Evolutionary conservation across 805 yeast species (phyloP), one percentile per base, ranked within the genome.

Genomic region (Candida vaughaniae): DNA sequence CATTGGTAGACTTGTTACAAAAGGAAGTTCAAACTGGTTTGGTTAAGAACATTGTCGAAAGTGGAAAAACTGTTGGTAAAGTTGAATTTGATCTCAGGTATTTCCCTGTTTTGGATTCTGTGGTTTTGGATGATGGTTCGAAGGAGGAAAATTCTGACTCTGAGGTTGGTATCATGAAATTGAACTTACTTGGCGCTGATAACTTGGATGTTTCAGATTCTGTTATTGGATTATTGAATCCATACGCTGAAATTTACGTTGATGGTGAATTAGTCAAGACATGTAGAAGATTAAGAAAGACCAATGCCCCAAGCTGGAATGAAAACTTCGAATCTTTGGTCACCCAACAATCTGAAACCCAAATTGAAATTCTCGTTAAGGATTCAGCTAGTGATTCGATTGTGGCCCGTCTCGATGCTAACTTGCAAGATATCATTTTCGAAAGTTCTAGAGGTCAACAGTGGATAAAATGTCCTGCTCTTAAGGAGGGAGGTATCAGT

Each of bases 281-380:
- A 5, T 75, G 79, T 37, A 77, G 93, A 66, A 72, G 75, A 22
- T 66, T 84, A 54, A 80, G 77, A 51, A 73, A 77, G 52, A 71
- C 79, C 6, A 85, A 84, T 50, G 87, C 80, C 51, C 95, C 95
- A 12, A 64, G 80, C 9, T 85, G 85, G 80, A 80, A 78, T 41
- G 78, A 79, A 49, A 56, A 71, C 19, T 58, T 78, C 38, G 95
- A 85, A 58, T 54, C 76, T 4, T 67, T 85, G 47, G 62, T 85
- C 25, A 72, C 80, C 5, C 72, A 82, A 19, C 85, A 81, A 55
- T 69, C 81, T 1, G 62, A 60, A 22, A 73, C 89, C 12, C 64
- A 65, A 17, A 48, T 84, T 19, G 74, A 69, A 43, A 60, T 85
- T n/a, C 55, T 75, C 16, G 68, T 85, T 17, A 80, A 72, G 52